Evolutionary conservation across 148 eudicot genomes (phyloP), one percentile per base, ranked within the genome.

Genomic region (Pharnaceum exiguum): DNA sequence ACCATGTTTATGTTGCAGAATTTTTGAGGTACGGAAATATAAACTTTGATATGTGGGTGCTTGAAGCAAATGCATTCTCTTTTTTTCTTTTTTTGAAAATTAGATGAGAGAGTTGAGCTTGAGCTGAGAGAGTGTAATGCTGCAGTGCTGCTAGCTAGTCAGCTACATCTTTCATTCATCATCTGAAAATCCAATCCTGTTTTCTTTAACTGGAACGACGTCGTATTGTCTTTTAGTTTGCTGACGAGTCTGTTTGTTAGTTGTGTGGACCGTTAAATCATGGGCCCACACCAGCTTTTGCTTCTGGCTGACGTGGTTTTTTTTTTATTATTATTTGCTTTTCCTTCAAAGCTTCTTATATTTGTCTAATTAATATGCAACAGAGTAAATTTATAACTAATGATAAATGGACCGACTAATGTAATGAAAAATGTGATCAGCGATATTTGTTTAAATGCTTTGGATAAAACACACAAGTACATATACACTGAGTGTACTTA

Each of bases 1-100:
- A 85, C 89, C 80, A 59, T 70, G 63, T 76, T 51, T 66, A 22
- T 53, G 67, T 25, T 57, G 74, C 2, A 67, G 47, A 11, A 24
- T 77, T 10, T 44, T 79, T 7, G 76, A 77, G 68, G 39, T 27
- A 43, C 73, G 81, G 59, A 75, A 77, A 11, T 72, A 43, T 16
- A 66, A 66, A 32, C 60, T 62, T 27, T 13, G 74, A 21, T 68
- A 50, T 16, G 69, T 53, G 19, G 86, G 79, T 24, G 82, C 73
- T 15, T 78, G 77, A 56, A 89, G 85, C 30, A 79, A 63, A 46
- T 69, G 81, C 96, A 89, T 85, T 57, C 60, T 65, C 2, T 16
- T 40, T 30, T 17, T 15, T 51, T 33, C 25, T 22, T 2, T 19
- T 1, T 12, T 16, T 5, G 69, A 60, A 62, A 32, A 2, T 24